Percentiles rank a stretch among this genome's conserved stretches.
These are phyloP conservation scores for Thelonectria blattea DNA, from an alignment of 2,329 filamentous ascomycete genomes.

Conservation along the genomic window DNA sequence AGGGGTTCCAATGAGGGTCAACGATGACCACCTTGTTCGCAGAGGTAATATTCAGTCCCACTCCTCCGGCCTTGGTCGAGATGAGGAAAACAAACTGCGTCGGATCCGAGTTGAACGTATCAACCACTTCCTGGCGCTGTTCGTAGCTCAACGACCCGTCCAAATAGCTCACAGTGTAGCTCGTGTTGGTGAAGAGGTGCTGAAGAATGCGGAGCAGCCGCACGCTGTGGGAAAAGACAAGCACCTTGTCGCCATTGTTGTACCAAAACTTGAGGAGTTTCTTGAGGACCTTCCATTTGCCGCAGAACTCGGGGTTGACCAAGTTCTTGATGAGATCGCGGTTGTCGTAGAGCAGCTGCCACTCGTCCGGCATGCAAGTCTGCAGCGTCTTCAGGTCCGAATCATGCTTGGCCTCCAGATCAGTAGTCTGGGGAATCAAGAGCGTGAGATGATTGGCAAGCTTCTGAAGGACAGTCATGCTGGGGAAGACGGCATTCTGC, in stretches of 20 bases:
- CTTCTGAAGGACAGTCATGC: constrained; percentile 82
- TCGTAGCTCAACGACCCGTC: constrained; percentile 85
- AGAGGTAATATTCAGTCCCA: constrained; percentile 94
- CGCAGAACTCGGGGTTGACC: constrained; percentile 89
- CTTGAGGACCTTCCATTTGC: constrained; percentile 93
- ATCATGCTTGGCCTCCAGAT: constrained; percentile 74
- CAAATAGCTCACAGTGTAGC: constrained; percentile 89
- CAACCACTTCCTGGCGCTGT: constrained; percentile 80
- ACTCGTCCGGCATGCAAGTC: constrained; percentile 75
- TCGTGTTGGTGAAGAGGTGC: constrained; percentile 84
- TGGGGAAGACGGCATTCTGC: constrained; percentile 83
- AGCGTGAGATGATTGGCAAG: constrained; percentile 92
- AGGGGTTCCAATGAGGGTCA: constrained; percentile 97
- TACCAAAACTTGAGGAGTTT: constrained; percentile 92
- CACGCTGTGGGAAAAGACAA: constrained; percentile 94
- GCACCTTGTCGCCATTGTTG: constrained; percentile 86
- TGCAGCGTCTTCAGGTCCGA: constrained; percentile 77
- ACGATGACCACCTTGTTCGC: constrained; percentile 98
- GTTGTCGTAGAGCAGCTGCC: constrained; percentile 74
- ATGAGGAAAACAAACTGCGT: constrained; percentile 94
- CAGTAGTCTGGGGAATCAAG: constrained; percentile 72
- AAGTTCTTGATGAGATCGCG: constrained; percentile 81
- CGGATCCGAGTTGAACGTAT: constrained; percentile 89
- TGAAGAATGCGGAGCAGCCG: constrained; percentile 83
- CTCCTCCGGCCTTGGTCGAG: constrained; percentile 89